phyloP scores from a whole-genome alignment of 75 land plant species.

The Pinus albicaulis region DNA sequence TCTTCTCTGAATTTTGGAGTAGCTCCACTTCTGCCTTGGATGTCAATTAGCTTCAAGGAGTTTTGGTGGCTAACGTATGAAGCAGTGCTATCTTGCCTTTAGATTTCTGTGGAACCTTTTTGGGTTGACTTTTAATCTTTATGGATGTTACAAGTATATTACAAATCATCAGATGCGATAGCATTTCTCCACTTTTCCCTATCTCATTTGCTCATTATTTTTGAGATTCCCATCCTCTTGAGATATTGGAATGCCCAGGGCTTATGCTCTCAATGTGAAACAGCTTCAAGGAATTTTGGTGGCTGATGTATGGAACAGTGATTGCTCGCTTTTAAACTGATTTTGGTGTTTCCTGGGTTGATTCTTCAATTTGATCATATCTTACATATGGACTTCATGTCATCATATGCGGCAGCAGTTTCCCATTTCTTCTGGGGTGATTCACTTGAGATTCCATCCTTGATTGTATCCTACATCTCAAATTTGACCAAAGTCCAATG shows the following conservation, averaged over 20 bases:
- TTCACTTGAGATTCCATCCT: neutral
- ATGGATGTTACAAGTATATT: neutral
- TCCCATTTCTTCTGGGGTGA: neutral
- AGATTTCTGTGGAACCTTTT: neutral
- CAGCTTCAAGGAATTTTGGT: conserved; percentile 53
- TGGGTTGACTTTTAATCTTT: neutral
- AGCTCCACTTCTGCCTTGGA: conserved; percentile 67
- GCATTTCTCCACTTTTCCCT: neutral
- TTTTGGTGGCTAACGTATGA: conserved; percentile 74
- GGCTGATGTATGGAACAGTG: conserved; percentile 49
- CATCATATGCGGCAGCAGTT: neutral
- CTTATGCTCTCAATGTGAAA: conserved; percentile 53
- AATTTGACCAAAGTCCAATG: too few species aligned
- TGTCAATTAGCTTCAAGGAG: conserved; percentile 38
- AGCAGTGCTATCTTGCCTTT: conserved; percentile 32
- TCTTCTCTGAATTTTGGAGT: conserved; percentile 34
- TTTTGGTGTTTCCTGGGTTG: neutral
- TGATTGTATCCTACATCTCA: neutral
- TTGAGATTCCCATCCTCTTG: conserved; percentile 45
- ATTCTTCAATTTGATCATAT: neutral
- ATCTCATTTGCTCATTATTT: neutral
- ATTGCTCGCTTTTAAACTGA: conserved; percentile 4
- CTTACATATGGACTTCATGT: neutral
- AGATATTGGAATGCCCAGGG: conserved; percentile 37
- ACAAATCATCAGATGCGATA: neutral